These are phyloP conservation scores for Triticum urartu DNA, from an alignment of 176 grass and related monocot species.

Conservation along the genomic window DNA sequence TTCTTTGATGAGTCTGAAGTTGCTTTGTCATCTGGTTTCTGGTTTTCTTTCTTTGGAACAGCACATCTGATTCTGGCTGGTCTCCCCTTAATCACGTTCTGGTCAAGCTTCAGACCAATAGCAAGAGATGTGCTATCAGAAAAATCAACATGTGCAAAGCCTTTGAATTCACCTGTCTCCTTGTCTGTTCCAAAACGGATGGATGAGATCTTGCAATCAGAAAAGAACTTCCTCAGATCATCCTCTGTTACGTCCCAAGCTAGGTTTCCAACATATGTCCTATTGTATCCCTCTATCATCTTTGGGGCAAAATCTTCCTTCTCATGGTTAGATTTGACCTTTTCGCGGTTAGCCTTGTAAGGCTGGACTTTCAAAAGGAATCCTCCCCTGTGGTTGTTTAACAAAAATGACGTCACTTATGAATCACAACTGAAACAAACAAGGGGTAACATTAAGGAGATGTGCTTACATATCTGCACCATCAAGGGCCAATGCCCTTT, in stretches of 20 bases:
- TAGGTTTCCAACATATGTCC: slow-evolving; percentile 84
- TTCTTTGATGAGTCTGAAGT: slow-evolving; percentile 30
- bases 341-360: slow-evolving; percentile 59
- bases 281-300: slow-evolving; percentile 81
- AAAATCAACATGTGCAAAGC: slow-evolving; percentile 81
- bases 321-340: slow-evolving; percentile 45
- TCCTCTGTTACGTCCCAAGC: slow-evolving; percentile 85
- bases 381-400: slow-evolving; percentile 63
- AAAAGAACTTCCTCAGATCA: slow-evolving; percentile 68
- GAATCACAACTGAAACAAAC: slow-evolving; percentile 8
- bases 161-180: slow-evolving; percentile 82
- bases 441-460: background rate
- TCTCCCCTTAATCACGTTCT: slow-evolving; percentile 64
- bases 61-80: slow-evolving; percentile 81
- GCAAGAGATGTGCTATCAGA: slow-evolving; percentile 50
- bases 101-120: slow-evolving; percentile 75
- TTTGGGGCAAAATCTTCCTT: slow-evolving; percentile 79
- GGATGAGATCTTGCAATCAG: slow-evolving; percentile 73
- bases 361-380: slow-evolving; percentile 92
- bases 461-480: slow-evolving; percentile 86
- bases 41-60: slow-evolving; percentile 52
- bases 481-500: slow-evolving; percentile 80
- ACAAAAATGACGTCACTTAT: slow-evolving; percentile 15
- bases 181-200: slow-evolving; percentile 84
- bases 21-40: slow-evolving; percentile 30